A percentile compares a stretch with the other conserved stretches of the same genome.
Conservation (phyloP, 352 stramenopile species). For the Pythium aristosporum region DNA sequence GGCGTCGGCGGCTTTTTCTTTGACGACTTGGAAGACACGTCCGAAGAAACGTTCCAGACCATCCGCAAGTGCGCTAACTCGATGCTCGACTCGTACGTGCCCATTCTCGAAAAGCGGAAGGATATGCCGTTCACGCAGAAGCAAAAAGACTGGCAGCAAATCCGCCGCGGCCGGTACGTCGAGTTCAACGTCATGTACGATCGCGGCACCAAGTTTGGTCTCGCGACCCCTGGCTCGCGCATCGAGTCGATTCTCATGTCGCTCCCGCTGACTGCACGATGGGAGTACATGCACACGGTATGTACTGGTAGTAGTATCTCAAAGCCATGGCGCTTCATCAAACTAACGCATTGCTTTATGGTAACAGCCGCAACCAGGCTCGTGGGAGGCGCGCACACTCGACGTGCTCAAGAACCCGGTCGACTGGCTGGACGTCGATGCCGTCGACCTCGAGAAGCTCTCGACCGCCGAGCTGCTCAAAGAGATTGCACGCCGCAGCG, state of each 20-base stretch:
- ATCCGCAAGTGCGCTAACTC: slow-evolving; percentile 76
- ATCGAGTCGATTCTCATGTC: slow-evolving; percentile 99
- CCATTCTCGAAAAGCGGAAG: slow-evolving; percentile 95
- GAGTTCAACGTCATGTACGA: slow-evolving; percentile 99
- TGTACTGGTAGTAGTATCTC: no score
- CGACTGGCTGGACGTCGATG: slow-evolving; percentile 91
- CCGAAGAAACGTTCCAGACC: slow-evolving; percentile 86
- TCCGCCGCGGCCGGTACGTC: slow-evolving; percentile 95
- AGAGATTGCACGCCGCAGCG: slow-evolving; percentile 75
- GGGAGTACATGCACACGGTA: slow-evolving; percentile 93
- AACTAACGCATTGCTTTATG: no score
- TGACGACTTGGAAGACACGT: slow-evolving; percentile 95
- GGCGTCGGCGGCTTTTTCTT: slow-evolving; percentile 99
- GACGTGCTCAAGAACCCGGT: slow-evolving; percentile 92
- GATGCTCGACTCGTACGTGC: slow-evolving; percentile 93
- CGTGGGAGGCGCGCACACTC: slow-evolving; percentile 92
- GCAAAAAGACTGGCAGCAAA: slow-evolving; percentile 98
- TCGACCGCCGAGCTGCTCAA: slow-evolving; percentile 73
- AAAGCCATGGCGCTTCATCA: no score
- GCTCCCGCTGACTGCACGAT: slow-evolving; percentile 94
- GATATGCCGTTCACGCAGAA: slow-evolving; percentile 94
- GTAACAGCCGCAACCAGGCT: slow-evolving; percentile 74
- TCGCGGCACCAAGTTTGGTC: slow-evolving; percentile 97
- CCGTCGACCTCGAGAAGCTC: slow-evolving; percentile 65
- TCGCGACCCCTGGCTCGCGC: slow-evolving; percentile 94